Base-by-base conservation (phyloP, 192 early-diverging fungal genomes). In the Dissophora ornata region DNA sequence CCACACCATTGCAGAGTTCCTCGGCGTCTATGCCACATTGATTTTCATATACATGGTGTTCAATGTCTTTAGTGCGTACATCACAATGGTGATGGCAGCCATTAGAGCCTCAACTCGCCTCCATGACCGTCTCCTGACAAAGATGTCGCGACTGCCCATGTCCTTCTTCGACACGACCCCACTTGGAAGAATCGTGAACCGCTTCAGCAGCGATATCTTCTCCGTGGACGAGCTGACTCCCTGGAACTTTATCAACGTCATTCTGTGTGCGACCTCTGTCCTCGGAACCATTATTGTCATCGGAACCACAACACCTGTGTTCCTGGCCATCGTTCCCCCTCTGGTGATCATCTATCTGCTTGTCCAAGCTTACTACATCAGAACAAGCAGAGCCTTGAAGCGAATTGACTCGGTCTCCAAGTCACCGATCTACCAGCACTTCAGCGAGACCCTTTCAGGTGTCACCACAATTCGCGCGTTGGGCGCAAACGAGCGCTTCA, bases 181-280 rank as follows among this genome's bases (percentile, higher is more conserved):
- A 26, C 57, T 86, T 21, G 90, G 89, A 26, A 82, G 90, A 29
- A 79, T 91, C 24, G 71, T 96, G 24, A 94, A 97, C 65, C 91
- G 96, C 11, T 96, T 97, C 80, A 90, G 91, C 51, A 93, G 95
- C 69, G 96, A 97, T 79, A 84, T 92, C 57, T 88, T 91, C 69
- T 89, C 88, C 22, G 82, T 95, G n/a, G 95, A 95, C 56, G 91
- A 94, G 69, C 44, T 83, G 9, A 62, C 86, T 4, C 88, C 90
- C 3, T 73, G 83, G 68, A 75, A 69, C n/a, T 82, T 87, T 34
- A 71, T 79, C 30, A 70, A 58, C 19, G 87, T 80, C 25, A 67
- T 87, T 58, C 60, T 82, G 32, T 67, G 64, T 49, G 73, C 49
- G 1, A 45, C 58, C 29, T 67, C 66, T 25, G 85, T 86, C 19